Percentiles rank a stretch among this genome's conserved stretches.
Evolutionary conservation across 345 rosid species (phyloP).

Genomic region (Microcos paniculata): DNA sequence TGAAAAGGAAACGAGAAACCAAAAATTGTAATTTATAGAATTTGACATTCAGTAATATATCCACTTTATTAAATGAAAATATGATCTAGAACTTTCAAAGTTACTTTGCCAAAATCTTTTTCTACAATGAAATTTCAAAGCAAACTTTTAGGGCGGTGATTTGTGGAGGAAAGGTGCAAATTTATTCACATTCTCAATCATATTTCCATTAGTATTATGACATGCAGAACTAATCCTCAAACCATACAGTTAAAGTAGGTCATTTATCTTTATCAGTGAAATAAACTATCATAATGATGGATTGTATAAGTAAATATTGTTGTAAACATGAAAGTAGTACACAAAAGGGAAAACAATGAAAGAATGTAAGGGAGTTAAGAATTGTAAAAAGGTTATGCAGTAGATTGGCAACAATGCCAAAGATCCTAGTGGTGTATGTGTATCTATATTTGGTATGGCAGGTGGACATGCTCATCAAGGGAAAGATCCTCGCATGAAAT

Average conservation of each 20-base stretch:
- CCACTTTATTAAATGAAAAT: not conserved
- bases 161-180: not conserved
- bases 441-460: not conserved
- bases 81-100: not conserved
- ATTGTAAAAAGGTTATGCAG: not conserved
- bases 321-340: not conserved
- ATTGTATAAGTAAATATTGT: not conserved
- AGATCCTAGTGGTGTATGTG: not conserved
- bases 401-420: not conserved
- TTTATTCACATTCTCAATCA: not conserved
- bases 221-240: not conserved
- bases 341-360: too few relatives aligned
- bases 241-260: not conserved
- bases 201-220: too few relatives aligned
- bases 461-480: not conserved
- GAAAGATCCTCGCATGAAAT: not conserved
- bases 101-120: not conserved
- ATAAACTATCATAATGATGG: not conserved
- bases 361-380: not conserved
- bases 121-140: not conserved
- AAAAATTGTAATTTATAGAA: conserved; percentile 1
- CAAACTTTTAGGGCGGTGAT: not conserved
- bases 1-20: not conserved
- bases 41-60: not conserved
- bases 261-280: not conserved